Conservation (phyloP, 2,329 filamentous ascomycete genomes). For the Aureobasidium sp. region DNA sequence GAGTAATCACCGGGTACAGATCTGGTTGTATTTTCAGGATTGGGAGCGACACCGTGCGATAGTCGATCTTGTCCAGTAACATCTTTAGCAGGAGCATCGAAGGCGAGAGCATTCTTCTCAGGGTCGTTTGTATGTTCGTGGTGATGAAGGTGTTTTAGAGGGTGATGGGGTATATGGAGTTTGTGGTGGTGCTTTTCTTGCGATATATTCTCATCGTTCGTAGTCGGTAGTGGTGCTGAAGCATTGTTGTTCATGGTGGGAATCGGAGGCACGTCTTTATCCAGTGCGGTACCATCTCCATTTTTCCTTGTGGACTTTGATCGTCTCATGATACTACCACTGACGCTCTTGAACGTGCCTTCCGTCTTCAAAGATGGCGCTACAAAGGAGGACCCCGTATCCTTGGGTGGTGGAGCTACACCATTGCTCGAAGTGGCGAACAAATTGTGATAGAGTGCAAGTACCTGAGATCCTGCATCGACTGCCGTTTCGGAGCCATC, state of each 20-base stretch:
- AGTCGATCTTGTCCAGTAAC: slow-evolving; percentile 33
- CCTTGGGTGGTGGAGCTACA: slow-evolving; percentile 45
- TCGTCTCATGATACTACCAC: slow-evolving; percentile 83
- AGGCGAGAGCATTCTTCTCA: slow-evolving; percentile 4
- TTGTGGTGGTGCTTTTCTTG: slow-evolving; percentile 40
- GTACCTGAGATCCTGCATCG: slow-evolving; percentile 86
- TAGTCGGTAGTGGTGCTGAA: slow-evolving; percentile 81
- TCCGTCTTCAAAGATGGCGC: slow-evolving; percentile 31
- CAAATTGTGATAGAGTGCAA: slow-evolving; percentile 82
- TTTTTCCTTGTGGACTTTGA: slow-evolving; percentile 53
- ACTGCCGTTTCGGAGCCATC: slow-evolving; percentile 89
- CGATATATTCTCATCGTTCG: slow-evolving; percentile 60
- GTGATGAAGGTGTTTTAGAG: slow-evolving; percentile 31
- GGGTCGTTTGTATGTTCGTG: slow-evolving; percentile 22
- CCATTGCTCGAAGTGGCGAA: slow-evolving; percentile 70
- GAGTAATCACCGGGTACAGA: slow-evolving; percentile 44
- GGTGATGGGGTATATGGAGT: slow-evolving; percentile 42
- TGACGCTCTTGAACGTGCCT: slow-evolving; percentile 54
- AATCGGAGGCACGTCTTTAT: slow-evolving; percentile 13
- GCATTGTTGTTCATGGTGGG: slow-evolving; percentile 29
- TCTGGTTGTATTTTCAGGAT: slow-evolving; percentile 31
- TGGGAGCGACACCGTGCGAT: slow-evolving; percentile 41
- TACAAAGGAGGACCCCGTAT: slow-evolving; percentile 38
- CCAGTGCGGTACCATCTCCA: slow-evolving; percentile 41
- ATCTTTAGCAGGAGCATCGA: slow-evolving; percentile 15